Percentiles rank a stretch among this genome's conserved stretches.
Evolutionary conservation across 179 eudicot species (phyloP).

Genomic region (Monotropa hypopitys): DNA sequence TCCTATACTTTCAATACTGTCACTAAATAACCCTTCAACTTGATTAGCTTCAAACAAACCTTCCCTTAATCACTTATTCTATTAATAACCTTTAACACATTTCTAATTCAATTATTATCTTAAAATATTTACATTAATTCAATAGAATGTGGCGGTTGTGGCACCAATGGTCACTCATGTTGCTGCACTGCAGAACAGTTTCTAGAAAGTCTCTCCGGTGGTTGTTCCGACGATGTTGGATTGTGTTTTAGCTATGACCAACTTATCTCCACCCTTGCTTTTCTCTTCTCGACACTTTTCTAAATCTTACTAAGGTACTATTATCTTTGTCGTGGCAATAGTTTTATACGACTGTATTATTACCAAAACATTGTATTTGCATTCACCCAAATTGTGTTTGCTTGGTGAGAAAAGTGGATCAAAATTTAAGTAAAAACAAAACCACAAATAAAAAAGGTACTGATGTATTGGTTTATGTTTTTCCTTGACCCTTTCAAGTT

Average conservation of each 20-base stretch:
- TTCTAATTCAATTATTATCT: no score
- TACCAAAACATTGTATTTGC: background rate
- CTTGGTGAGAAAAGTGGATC: background rate
- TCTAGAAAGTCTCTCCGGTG: constrained; percentile 62
- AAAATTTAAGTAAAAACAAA: background rate
- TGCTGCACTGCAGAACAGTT: constrained; percentile 33
- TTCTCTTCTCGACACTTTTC: constrained; percentile 37
- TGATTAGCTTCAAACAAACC: no score
- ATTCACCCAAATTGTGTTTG: background rate
- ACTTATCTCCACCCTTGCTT: constrained; percentile 40
- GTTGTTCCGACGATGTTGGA: constrained; percentile 77
- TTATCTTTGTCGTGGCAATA: background rate
- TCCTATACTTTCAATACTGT: no score
- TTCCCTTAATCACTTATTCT: no score
- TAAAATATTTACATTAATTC: no score
- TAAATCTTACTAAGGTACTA: constrained; percentile 32
- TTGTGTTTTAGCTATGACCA: constrained; percentile 51
- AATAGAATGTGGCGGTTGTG: no score
- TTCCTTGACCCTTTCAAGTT: no score
- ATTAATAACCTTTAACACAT: no score
- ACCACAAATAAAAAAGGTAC: no score
- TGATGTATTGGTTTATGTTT: no score
- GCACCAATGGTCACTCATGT: constrained; percentile 18
- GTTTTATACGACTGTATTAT: background rate
- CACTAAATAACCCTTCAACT: no score